Evolutionary conservation across 805 yeast species (phyloP).

Genomic region (Candida endomychidarum): DNA sequence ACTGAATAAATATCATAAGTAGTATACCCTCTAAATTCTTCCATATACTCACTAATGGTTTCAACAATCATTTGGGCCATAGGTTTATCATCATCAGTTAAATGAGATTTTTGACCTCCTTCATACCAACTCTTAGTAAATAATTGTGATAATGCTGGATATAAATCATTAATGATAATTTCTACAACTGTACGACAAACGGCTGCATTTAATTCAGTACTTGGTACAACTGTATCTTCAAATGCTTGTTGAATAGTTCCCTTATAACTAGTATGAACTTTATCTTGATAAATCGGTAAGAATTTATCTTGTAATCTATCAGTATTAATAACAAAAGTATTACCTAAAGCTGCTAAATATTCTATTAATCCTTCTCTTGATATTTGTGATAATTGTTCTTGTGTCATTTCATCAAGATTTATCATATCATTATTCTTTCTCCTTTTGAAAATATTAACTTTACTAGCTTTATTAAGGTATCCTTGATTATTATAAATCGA

Average conservation of each 20-base stretch:
- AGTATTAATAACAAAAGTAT: conserved; percentile 79
- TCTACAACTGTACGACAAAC: conserved; percentile 67
- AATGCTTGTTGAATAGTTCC: conserved; percentile 34
- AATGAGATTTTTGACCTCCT: conserved; percentile 32
- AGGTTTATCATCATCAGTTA: conserved; percentile 33
- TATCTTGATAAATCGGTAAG: conserved; percentile 58
- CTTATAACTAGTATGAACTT: conserved; percentile 50
- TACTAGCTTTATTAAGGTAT: conserved; percentile 45
- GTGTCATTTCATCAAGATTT: conserved; percentile 41
- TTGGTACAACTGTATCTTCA: conserved; percentile 51
- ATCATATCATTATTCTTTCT: conserved; percentile 15
- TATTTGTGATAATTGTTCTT: conserved; percentile 35
- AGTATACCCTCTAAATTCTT: conserved; percentile 55
- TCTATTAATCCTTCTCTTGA: conserved; percentile 72
- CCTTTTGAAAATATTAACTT: conserved; percentile 35
- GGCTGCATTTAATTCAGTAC: conserved; percentile 77
- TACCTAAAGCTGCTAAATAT: conserved; percentile 78
- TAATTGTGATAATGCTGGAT: conserved; percentile 56
- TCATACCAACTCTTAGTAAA: conserved; percentile 75
- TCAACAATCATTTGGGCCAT: conserved; percentile 64
- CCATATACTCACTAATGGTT: conserved; percentile 73
- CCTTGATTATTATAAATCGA: conserved; percentile 40
- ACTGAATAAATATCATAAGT: conserved; percentile 42
- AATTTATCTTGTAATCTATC: conserved; percentile 65
- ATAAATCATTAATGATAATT: conserved; percentile 71